A percentile compares a stretch with the other conserved stretches of the same genome.
These are phyloP conservation scores for Cyclocybe cylindracea DNA, from an alignment of 768 basidiomycete genomes.

Conservation along the genomic window DNA sequence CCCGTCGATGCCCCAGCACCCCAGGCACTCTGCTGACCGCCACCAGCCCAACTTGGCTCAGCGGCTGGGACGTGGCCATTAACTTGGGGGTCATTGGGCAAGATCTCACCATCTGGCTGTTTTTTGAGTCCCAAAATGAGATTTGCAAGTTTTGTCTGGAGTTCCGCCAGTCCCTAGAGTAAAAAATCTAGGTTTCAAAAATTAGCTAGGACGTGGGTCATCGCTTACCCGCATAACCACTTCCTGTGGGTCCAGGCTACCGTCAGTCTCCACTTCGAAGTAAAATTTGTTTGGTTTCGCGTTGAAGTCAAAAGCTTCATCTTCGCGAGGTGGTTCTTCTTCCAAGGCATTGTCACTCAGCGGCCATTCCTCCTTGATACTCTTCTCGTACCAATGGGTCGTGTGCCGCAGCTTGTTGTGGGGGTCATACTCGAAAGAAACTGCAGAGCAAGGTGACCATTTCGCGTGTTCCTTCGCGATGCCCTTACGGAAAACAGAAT, in stretches of 20 bases:
- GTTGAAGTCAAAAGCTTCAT: slow-evolving; percentile 84
- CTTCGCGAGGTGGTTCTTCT: slow-evolving; percentile 79
- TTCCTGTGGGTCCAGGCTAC: slow-evolving; percentile 85
- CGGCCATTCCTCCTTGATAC: slow-evolving; percentile 88
- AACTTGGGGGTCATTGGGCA: slow-evolving; percentile 40
- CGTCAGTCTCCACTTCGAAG: slow-evolving; percentile 93
- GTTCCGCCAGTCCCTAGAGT: slow-evolving; percentile 68
- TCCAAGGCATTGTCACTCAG: slow-evolving; percentile 82
- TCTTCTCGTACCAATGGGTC: slow-evolving; percentile 89
- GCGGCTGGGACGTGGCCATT: slow-evolving; percentile 26
- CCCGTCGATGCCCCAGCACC: slow-evolving; percentile 20
- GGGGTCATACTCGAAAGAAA: slow-evolving; percentile 97
- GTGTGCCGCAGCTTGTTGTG: slow-evolving; percentile 97
- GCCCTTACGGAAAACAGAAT: slow-evolving; percentile 53
- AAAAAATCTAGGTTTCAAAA: slow-evolving; percentile 3
- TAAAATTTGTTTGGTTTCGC: slow-evolving; percentile 92
- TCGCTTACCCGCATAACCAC: slow-evolving; percentile 77
- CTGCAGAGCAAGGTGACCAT: slow-evolving; percentile 96
- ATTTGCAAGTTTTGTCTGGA: slow-evolving; percentile 80
- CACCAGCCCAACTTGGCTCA: slow-evolving; percentile 22
- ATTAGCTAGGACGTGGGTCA: not conserved
- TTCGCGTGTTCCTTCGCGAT: slow-evolving; percentile 99
- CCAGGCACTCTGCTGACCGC: slow-evolving; percentile 25
- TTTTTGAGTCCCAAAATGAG: slow-evolving; percentile 75
- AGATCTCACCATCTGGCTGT: slow-evolving; percentile 56